Percentiles rank a stretch among this genome's conserved stretches.
Evolutionary conservation across 2,329 filamentous ascomycete species (phyloP).

Genomic region (Aspergillus melleus): DNA sequence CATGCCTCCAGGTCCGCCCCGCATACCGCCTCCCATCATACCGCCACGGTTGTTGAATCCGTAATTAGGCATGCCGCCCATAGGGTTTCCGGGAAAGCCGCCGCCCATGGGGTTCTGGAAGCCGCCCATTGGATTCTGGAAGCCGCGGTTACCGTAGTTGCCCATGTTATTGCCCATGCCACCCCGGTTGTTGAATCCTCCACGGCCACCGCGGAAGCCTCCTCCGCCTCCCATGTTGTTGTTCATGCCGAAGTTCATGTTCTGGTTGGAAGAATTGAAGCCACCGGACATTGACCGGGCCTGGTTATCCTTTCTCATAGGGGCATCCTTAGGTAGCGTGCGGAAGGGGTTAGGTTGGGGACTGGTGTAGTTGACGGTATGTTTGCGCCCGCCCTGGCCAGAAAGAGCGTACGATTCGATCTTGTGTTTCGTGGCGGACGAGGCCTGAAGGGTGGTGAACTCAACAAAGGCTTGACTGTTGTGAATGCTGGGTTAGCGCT

Average conservation of each 20-base stretch:
- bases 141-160: conserved; percentile 52
- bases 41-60: conserved; percentile 55
- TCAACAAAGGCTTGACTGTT: conserved; percentile 76
- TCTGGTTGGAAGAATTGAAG: conserved; percentile 43
- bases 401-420: conserved; percentile 66
- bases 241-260: conserved; percentile 44
- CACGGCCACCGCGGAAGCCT: conserved; percentile 54
- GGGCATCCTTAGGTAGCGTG: conserved; percentile 85
- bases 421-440: conserved; percentile 78
- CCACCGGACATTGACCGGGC: conserved; percentile 48
- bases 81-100: conserved; percentile 43
- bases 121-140: conserved; percentile 46
- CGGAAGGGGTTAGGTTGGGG: conserved; percentile 83
- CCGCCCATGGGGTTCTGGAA: conserved; percentile 50
- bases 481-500: not conserved
- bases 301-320: conserved; percentile 66
- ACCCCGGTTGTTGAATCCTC: conserved; percentile 39
- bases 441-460: conserved; percentile 77
- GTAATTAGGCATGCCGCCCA: conserved; percentile 54
- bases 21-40: conserved; percentile 55
- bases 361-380: conserved; percentile 72
- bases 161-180: conserved; percentile 47
- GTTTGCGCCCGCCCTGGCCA: conserved; percentile 62
- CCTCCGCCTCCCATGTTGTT: conserved; percentile 51
- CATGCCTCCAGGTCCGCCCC: conserved; percentile 58